These are phyloP conservation scores for Clitopilus passeckerianus DNA, from an alignment of 768 basidiomycete genomes.

Conservation along the genomic window DNA sequence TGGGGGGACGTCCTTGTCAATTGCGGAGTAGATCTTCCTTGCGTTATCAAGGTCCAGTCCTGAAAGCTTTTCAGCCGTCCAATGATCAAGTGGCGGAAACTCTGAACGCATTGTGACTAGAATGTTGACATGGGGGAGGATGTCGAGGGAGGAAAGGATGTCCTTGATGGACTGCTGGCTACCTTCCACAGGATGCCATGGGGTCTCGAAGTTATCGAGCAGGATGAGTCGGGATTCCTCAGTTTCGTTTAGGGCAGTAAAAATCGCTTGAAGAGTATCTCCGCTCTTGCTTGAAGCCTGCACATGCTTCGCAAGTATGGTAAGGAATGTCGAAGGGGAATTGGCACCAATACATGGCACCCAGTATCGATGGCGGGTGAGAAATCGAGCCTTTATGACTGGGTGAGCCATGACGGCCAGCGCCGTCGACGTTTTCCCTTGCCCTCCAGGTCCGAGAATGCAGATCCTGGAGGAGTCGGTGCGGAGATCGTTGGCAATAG, in stretches of 20 bases:
- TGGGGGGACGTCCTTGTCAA: slow-evolving; percentile 12
- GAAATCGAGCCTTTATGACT: slow-evolving; percentile 16
- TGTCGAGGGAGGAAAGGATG: slow-evolving; percentile 18
- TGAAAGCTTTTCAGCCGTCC: background rate
- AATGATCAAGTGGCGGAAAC: slow-evolving; percentile 12
- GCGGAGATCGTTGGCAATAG: background rate
- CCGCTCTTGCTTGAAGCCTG: slow-evolving; percentile 12
- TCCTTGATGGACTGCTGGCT: slow-evolving; percentile 16
- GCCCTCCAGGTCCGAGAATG: slow-evolving; percentile 29
- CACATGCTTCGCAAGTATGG: slow-evolving; percentile 16
- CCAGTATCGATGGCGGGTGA: slow-evolving; percentile 18
- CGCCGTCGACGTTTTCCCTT: slow-evolving; percentile 33
- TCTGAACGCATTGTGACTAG: slow-evolving; percentile 28
- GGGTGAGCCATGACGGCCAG: slow-evolving; percentile 23
- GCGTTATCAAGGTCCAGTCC: slow-evolving; percentile 14
- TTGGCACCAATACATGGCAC: slow-evolving; percentile 28
- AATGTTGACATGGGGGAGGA: slow-evolving; percentile 21
- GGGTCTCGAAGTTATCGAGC: slow-evolving; percentile 37
- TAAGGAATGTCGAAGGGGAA: slow-evolving; percentile 15
- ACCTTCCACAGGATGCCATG: slow-evolving; percentile 22
- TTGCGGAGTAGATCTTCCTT: slow-evolving; percentile 12
- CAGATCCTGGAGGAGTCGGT: slow-evolving; percentile 5
- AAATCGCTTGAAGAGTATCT: slow-evolving; percentile 14
- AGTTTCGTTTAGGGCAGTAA: slow-evolving; percentile 17
- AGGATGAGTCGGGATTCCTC: slow-evolving; percentile 22